A percentile compares a stretch with the other conserved stretches of the same genome.
Evolutionary conservation across 306 rosid genomes (phyloP).

Genomic region (Hippophae gyantsensis): DNA sequence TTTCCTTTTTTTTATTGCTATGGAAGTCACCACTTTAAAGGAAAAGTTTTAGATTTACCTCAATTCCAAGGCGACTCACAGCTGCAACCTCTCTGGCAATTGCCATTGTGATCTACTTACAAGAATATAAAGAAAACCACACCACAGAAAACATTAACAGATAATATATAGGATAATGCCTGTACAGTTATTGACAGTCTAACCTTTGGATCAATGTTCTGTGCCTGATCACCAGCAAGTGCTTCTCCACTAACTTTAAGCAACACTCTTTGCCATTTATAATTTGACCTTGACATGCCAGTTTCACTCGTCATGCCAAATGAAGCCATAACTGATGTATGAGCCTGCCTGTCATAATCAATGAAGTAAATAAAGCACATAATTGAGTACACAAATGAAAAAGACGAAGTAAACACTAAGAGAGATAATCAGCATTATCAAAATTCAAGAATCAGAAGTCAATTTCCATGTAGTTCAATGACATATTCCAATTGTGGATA

Average conservation of each 20-base stretch:
- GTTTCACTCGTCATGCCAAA: slow-evolving; percentile 50
- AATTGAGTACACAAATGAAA: neutral
- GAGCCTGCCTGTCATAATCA: slow-evolving; percentile 32
- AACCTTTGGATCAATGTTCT: slow-evolving; percentile 96
- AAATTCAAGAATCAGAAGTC: too few species aligned
- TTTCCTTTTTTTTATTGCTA: neutral
- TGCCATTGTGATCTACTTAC: slow-evolving; percentile 68
- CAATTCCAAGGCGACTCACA: slow-evolving; percentile 92
- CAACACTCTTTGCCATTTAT: slow-evolving; percentile 83
- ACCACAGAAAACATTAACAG: slow-evolving; percentile 13
- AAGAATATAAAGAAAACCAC: neutral
- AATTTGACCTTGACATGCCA: slow-evolving; percentile 32
- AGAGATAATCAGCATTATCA: neutral
- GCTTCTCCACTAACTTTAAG: slow-evolving; percentile 99
- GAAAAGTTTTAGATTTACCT: slow-evolving; percentile 40
- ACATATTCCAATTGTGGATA: too few species aligned
- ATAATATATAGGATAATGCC: neutral
- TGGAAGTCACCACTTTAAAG: neutral
- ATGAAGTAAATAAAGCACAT: slow-evolving; percentile 2
- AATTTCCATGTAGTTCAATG: too few species aligned
- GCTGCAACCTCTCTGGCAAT: slow-evolving; percentile 94
- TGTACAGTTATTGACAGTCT: slow-evolving; percentile 7
- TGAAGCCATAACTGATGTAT: slow-evolving; percentile 41
- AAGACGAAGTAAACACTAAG: neutral
- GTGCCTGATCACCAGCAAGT: slow-evolving; percentile 73